These are phyloP conservation scores for Artemisia princeps DNA, from an alignment of 140 eudicot species.

Conservation along the genomic window DNA sequence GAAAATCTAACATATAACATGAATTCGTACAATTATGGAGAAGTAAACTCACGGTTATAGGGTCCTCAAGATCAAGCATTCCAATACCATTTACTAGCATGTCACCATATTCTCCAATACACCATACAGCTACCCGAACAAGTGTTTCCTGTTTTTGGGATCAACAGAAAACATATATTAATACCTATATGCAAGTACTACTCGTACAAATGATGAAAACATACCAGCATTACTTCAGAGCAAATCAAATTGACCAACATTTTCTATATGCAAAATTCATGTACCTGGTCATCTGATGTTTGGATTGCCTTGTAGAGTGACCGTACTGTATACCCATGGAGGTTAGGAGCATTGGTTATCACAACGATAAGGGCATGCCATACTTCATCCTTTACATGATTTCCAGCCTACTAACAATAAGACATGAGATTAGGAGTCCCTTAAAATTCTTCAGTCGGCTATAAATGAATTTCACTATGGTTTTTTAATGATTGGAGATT, in stretches of 20 bases:
- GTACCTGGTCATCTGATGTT: conserved; percentile 79
- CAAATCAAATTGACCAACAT: not conserved
- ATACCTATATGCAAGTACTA: conserved; percentile 8
- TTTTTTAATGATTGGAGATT: too few relatives aligned
- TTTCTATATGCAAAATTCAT: not conserved
- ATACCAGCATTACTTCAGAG: not conserved
- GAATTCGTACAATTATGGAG: not conserved
- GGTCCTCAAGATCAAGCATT: conserved; percentile 76
- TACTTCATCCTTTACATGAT: conserved; percentile 88
- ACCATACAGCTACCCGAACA: conserved; percentile 94
- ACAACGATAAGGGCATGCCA: conserved; percentile 95
- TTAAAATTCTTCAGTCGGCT: not conserved
- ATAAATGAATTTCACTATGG: too few relatives aligned
- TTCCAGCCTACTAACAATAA: conserved; percentile 84
- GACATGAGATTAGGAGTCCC: conserved; percentile 33
- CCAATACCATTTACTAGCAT: conserved; percentile 72
- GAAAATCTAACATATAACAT: not conserved
- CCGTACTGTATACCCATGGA: conserved; percentile 87
- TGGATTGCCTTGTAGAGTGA: conserved; percentile 64
- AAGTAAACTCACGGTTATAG: conserved; percentile 67
- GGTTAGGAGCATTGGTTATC: conserved; percentile 75
- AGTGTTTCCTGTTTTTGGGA: conserved; percentile 62
- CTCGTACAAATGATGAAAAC: not conserved
- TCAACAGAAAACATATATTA: conserved; percentile 10
- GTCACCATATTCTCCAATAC: conserved; percentile 98